Base-by-base conservation (phyloP, 148 eudicot species). In the Camellia lanceoleosa region DNA sequence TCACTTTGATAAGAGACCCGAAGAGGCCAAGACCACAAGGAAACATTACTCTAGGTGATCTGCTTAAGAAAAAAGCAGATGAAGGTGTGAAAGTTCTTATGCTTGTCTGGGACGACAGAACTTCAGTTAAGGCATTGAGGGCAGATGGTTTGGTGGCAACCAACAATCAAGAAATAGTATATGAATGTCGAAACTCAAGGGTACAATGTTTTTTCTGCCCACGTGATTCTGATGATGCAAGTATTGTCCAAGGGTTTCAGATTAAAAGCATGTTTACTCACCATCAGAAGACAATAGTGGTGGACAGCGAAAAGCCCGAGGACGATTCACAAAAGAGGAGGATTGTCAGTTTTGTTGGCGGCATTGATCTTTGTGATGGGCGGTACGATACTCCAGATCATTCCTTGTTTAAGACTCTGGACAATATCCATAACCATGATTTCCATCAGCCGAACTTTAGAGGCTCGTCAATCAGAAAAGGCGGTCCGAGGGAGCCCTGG, bases 401-500 rank as follows among this genome's bases (percentile, higher is more conserved):
- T 47, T 74, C 84, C 43, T 75, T 86, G 10, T 86, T 86, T 19
- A 51, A 81, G 47, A 86, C 86, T 30, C 43, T 86, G 60, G 77
- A 30, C 76, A 78, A 78, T 0, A 63, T 81, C 78, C 89, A 86
- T 12, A 82, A 81, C 11, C 63, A 81, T 41, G 89, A 86, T 80
- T 86, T 86, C 65, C 83, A 86, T 49, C 89, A 86, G 78, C 86
- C 84, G 3, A 86, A 86, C 56, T 81, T 81, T 23, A 7, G 41
- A 4, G 84, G 82, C 23, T 68, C 89, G 2, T 81, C 89, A 0
- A 78, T 86, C 4, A 15, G 64, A 2, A 86, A 81, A 82, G 89
- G 89, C 2, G 89, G 89, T 5, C 89, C 89, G 3, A 75, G 89
- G 60, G 84, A 86, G 89, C 89, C 89, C 0, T 86, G 89, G 89